Percentiles rank a stretch among this genome's conserved stretches.
These are phyloP conservation scores for Pisolithus tinctorius DNA, from an alignment of 768 basidiomycete genomes.

Conservation along the genomic window DNA sequence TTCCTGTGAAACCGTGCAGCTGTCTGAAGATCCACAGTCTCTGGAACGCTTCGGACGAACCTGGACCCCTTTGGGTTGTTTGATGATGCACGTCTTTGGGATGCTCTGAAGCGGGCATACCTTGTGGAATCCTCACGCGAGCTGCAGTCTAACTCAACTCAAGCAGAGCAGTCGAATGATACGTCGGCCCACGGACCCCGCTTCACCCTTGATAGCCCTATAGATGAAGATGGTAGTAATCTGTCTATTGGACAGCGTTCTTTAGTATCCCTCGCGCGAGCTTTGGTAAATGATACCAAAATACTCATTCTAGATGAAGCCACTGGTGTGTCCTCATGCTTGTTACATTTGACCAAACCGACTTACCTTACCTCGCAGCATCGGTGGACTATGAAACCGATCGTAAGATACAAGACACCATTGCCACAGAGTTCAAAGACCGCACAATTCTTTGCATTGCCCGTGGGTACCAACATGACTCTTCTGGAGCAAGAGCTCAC, in stretches of 20 bases:
- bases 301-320: slow-evolving; percentile 90
- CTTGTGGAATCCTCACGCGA: slow-evolving; percentile 52
- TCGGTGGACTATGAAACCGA: slow-evolving; percentile 89
- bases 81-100: slow-evolving; percentile 79
- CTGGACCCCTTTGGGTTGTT: slow-evolving; percentile 83
- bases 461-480: slow-evolving; percentile 40
- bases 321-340: slow-evolving; percentile 40
- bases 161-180: slow-evolving; percentile 31
- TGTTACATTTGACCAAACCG: not conserved
- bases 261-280: slow-evolving; percentile 82
- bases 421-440: slow-evolving; percentile 75
- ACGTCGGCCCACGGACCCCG: slow-evolving; percentile 36
- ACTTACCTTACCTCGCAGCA: slow-evolving; percentile 32
- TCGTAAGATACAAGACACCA: slow-evolving; percentile 86
- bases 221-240: slow-evolving; percentile 86
- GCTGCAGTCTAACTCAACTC: slow-evolving; percentile 14
- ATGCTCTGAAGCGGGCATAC: slow-evolving; percentile 80
- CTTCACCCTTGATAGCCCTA: slow-evolving; percentile 75
- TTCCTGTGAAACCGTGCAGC: slow-evolving; percentile 1
- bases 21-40: slow-evolving; percentile 34
- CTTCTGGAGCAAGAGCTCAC: not conserved
- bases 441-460: slow-evolving; percentile 85
- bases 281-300: slow-evolving; percentile 78
- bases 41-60: slow-evolving; percentile 78
- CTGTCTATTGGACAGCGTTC: slow-evolving; percentile 66